Evolutionary conservation across 2,329 filamentous ascomycete genomes (phyloP).

Genomic region (Colletotrichum navitas): DNA sequence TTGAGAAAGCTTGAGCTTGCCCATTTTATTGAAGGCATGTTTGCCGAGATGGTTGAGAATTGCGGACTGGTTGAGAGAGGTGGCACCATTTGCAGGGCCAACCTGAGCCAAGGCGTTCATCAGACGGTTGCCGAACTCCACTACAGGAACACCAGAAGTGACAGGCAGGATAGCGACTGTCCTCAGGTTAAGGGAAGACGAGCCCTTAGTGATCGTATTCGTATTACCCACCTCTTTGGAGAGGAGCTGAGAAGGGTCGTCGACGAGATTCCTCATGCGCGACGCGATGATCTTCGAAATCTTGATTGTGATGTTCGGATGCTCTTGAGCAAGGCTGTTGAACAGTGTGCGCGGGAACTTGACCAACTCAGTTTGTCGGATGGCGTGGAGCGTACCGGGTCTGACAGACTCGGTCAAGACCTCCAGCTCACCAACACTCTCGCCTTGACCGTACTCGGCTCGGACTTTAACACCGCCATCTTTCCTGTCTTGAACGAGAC

Average conservation of each 20-base stretch:
- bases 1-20: slow-evolving; percentile 93
- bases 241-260: slow-evolving; percentile 79
- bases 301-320: slow-evolving; percentile 98
- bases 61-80: slow-evolving; percentile 90
- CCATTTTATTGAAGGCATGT: slow-evolving; percentile 97
- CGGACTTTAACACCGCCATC: slow-evolving; percentile 87
- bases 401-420: slow-evolving; percentile 94
- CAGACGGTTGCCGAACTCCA: slow-evolving; percentile 92
- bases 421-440: slow-evolving; percentile 96
- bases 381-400: slow-evolving; percentile 93
- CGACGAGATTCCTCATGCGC: slow-evolving; percentile 89
- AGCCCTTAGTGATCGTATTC: slow-evolving; percentile 74
- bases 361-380: slow-evolving; percentile 94
- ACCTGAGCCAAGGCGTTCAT: slow-evolving; percentile 91
- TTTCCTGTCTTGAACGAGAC: slow-evolving; percentile 84
- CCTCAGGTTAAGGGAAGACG: slow-evolving; percentile 90
- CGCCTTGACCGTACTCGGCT: slow-evolving; percentile 95
- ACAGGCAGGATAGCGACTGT: slow-evolving; percentile 95
- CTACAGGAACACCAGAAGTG: slow-evolving; percentile 89
- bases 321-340: slow-evolving; percentile 96
- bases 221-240: slow-evolving; percentile 71
- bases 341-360: slow-evolving; percentile 97
- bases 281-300: slow-evolving; percentile 99
- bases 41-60: slow-evolving; percentile 95
- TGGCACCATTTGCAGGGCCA: slow-evolving; percentile 89